These are phyloP conservation scores for Citrus trifoliata DNA, from an alignment of 345 rosid species.

Conservation along the genomic window DNA sequence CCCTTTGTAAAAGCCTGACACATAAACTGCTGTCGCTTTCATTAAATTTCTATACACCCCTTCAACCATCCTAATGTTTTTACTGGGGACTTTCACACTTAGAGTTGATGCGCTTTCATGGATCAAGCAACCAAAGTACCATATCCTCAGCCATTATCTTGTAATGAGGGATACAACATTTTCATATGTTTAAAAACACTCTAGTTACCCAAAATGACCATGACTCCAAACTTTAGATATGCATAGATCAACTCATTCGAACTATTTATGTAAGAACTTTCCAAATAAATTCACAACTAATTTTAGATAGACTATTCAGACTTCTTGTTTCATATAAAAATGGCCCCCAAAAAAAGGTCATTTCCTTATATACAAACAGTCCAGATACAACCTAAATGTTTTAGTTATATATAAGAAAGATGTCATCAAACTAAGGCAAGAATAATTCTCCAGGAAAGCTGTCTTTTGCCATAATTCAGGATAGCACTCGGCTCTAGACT, in stretches of 20 bases:
- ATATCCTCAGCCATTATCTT: background rate
- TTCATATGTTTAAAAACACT: background rate
- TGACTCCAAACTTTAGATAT: background rate
- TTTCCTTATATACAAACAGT: background rate
- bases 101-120: background rate
- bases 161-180: background rate
- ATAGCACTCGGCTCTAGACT: background rate
- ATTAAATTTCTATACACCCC: background rate
- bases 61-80: background rate
- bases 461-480: background rate
- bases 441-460: background rate
- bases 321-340: background rate
- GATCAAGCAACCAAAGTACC: background rate
- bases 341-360: background rate
- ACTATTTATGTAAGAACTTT: background rate
- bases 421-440: background rate
- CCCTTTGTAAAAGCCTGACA: background rate
- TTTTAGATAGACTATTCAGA: background rate
- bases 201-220: background rate
- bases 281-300: background rate
- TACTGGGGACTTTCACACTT: background rate
- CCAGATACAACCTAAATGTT: background rate
- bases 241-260: background rate
- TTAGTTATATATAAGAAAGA: background rate
- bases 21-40: background rate